Evolutionary conservation across 2,329 filamentous ascomycete species (phyloP).

Genomic region (Colletotrichum sp.): DNA sequence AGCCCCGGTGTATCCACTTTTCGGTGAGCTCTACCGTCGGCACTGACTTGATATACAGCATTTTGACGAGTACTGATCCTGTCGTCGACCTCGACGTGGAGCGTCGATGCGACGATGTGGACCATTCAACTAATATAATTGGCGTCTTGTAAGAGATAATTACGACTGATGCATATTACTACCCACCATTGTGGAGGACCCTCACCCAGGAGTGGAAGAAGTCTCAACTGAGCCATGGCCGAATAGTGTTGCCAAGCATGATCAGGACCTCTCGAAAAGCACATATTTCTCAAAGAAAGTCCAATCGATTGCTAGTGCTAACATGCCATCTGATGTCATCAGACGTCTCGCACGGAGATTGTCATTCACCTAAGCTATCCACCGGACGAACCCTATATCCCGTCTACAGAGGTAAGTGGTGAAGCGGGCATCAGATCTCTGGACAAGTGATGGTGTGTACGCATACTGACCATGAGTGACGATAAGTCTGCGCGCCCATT

Average conservation of each 20-base stretch:
- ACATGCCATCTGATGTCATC: not conserved
- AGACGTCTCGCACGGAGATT: no score
- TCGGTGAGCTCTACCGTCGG: not conserved
- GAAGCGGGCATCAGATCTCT: not conserved
- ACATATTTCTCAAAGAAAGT: not conserved
- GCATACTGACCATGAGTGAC: not conserved
- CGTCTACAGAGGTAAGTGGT: not conserved
- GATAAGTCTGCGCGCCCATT: not conserved
- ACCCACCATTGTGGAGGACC: not conserved
- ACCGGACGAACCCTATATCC: not conserved
- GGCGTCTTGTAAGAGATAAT: rapidly evolving
- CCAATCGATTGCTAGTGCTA: not conserved
- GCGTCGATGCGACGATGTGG: not conserved
- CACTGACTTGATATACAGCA: not conserved
- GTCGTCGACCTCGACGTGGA: not conserved
- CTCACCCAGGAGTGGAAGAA: not conserved
- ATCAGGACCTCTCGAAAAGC: not conserved
- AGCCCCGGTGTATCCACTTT: not conserved
- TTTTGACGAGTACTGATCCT: not conserved
- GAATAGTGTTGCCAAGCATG: not conserved
- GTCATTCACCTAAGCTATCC: no score
- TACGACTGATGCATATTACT: not conserved
- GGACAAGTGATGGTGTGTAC: not conserved
- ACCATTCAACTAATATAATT: not conserved
- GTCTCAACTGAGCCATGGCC: not conserved